Conservation (phyloP, 192 early-diverging fungal species). For the Spizellomyces sp. region DNA sequence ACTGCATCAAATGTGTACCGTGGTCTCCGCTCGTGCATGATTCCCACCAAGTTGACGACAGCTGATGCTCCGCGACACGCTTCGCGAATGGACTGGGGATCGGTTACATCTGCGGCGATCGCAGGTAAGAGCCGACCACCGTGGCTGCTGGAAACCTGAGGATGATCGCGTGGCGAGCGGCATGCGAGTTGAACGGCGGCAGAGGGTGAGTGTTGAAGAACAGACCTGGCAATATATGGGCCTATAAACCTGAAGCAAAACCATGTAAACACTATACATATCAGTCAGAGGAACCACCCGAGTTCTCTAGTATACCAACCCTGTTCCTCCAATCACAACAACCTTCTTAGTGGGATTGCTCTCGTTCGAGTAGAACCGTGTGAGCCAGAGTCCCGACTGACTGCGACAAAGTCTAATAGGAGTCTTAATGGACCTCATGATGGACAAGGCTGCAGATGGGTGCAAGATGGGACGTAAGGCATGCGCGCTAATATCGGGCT, state of each 20-base stretch:
- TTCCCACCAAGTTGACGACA: slow-evolving; percentile 13
- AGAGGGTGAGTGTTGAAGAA: neutral
- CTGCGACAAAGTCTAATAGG: too few species aligned
- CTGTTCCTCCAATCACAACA: slow-evolving; percentile 1
- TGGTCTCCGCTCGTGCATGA: slow-evolving; percentile 15
- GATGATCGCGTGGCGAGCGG: neutral
- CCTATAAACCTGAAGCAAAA: neutral
- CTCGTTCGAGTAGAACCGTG: too few species aligned
- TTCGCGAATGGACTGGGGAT: neutral
- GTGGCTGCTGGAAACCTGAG: neutral
- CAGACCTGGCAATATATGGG: slow-evolving; percentile 1
- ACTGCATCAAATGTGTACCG: slow-evolving; percentile 11
- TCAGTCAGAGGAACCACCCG: too few species aligned
- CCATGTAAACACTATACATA: too few species aligned
- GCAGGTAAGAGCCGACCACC: neutral
- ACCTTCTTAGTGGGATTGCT: neutral
- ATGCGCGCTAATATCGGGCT: too few species aligned
- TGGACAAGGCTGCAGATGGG: too few species aligned
- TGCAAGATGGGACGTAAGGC: too few species aligned
- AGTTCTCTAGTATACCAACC: neutral
- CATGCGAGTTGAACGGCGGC: slow-evolving; percentile 2
- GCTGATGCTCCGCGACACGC: slow-evolving; percentile 5
- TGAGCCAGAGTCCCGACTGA: too few species aligned
- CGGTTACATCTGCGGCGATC: slow-evolving; percentile 1
- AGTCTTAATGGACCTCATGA: too few species aligned